Conservation (phyloP, 1,284 basidiomycete species). For the Pseudomicrostroma phylloplanum region DNA sequence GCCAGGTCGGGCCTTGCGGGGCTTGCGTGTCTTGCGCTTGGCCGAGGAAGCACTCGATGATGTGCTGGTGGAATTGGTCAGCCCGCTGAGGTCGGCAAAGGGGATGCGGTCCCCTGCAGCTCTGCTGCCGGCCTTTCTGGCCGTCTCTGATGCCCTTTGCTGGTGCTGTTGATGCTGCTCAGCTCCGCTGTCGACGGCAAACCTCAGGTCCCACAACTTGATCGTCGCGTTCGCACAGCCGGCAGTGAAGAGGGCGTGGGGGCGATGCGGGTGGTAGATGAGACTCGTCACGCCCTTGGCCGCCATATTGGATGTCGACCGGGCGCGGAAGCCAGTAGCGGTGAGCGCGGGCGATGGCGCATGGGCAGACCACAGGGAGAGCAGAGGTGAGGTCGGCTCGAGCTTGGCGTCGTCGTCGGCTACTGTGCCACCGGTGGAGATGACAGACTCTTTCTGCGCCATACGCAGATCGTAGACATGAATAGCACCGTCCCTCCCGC, state of each 20-base stretch:
- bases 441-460: not conserved
- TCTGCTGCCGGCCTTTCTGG: not conserved
- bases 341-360: not conserved
- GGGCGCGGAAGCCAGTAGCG: conserved; percentile 8
- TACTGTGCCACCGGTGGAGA: conserved; percentile 1
- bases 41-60: not conserved
- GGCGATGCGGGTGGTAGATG: conserved; percentile 25
- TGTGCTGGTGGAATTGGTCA: not conserved
- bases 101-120: not conserved
- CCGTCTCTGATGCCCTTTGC: not conserved
- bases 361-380: conserved; percentile 35
- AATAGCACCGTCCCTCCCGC: conserved; percentile 42
- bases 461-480: conserved; percentile 39
- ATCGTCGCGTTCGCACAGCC: conserved; percentile 39
- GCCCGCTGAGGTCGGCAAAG: not conserved
- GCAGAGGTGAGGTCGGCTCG: not conserved
- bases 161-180: not conserved
- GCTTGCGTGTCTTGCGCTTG: not conserved
- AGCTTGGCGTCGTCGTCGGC: not conserved
- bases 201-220: conserved; percentile 45
- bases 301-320: not conserved
- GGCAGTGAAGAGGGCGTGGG: conserved; percentile 31
- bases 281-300: conserved; percentile 36
- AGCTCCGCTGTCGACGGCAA: not conserved
- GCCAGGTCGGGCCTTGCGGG: conserved; percentile 4